Percentiles rank a stretch among this genome's conserved stretches.
phyloP scores from a whole-genome alignment of 2,329 filamentous ascomycete species.

The Hypoxylon sp. region DNA sequence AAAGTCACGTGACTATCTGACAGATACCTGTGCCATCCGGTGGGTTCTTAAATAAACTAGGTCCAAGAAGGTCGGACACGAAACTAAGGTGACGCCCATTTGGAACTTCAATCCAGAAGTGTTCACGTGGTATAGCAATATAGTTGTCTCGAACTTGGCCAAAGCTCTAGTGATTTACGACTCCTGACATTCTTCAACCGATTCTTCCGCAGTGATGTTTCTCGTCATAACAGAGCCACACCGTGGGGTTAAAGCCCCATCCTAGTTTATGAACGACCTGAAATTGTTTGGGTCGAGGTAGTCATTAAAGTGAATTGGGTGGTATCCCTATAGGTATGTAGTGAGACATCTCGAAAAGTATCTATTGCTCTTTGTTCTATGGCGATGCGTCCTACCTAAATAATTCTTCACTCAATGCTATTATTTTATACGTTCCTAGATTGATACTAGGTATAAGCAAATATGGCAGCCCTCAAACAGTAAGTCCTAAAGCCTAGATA shows the following conservation, averaged over 20 bases:
- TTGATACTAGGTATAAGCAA: too few species aligned
- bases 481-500: background rate
- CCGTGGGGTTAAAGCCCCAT: constrained; percentile 22
- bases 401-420: background rate
- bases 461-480: background rate
- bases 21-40: constrained; percentile 19
- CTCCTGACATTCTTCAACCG: constrained; percentile 27
- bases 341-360: background rate
- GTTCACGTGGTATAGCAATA: constrained; percentile 24
- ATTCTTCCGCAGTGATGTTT: constrained; percentile 24
- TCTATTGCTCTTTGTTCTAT: constrained; percentile 7
- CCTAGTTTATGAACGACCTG: constrained; percentile 36
- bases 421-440: too few species aligned
- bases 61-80: constrained; percentile 31
- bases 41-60: constrained; percentile 21
- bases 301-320: constrained; percentile 34
- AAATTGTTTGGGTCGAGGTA: constrained; percentile 25
- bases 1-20: too few species aligned
- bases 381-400: background rate
- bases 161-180: constrained; percentile 11
- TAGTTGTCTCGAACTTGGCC: constrained; percentile 19
- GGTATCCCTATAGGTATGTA: constrained; percentile 19
- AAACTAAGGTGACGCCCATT: constrained; percentile 38
- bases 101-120: constrained; percentile 39
- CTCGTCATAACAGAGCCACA: constrained; percentile 35